A percentile compares a stretch with the other conserved stretches of the same genome.
Conservation (phyloP, 1,284 basidiomycete genomes). For the Coniferiporia sulphurascens region DNA sequence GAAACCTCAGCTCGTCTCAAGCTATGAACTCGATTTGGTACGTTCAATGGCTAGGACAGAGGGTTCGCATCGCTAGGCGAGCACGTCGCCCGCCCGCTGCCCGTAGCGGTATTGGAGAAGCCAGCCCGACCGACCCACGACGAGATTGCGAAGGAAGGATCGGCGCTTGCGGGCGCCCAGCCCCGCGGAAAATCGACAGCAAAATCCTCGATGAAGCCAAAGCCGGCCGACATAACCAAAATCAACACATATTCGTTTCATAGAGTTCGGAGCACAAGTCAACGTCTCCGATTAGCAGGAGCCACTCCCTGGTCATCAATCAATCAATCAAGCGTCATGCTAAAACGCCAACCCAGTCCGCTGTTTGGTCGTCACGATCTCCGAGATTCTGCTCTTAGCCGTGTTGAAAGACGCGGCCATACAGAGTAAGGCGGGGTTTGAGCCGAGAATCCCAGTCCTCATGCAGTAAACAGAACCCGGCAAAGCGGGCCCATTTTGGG, state of each 20-base stretch:
- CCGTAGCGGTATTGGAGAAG: background rate
- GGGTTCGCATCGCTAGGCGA: background rate
- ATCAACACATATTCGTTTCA: no score
- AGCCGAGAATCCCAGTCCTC: background rate
- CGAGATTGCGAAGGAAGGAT: background rate
- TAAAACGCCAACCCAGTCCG: no score
- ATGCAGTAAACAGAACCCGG: no score
- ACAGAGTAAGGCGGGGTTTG: background rate
- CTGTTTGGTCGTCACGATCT: no score
- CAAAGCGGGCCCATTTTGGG: no score
- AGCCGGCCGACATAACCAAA: no score
- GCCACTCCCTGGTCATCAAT: no score
- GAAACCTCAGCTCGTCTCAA: background rate
- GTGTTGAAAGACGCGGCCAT: background rate
- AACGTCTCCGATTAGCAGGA: no score
- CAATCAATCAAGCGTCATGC: no score
- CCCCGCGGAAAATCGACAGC: background rate
- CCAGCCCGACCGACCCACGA: background rate
- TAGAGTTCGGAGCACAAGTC: no score
- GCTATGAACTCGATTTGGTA: slow-evolving; percentile 4
- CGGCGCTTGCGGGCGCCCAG: background rate
- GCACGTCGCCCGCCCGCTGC: background rate
- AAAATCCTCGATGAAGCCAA: background rate
- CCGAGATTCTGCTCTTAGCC: no score
- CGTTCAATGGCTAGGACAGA: background rate